A percentile compares a stretch with the other conserved stretches of the same genome.
These are phyloP conservation scores for Scheffersomyces parashehatae DNA, from an alignment of 1,139 yeast species.

Conservation along the genomic window DNA sequence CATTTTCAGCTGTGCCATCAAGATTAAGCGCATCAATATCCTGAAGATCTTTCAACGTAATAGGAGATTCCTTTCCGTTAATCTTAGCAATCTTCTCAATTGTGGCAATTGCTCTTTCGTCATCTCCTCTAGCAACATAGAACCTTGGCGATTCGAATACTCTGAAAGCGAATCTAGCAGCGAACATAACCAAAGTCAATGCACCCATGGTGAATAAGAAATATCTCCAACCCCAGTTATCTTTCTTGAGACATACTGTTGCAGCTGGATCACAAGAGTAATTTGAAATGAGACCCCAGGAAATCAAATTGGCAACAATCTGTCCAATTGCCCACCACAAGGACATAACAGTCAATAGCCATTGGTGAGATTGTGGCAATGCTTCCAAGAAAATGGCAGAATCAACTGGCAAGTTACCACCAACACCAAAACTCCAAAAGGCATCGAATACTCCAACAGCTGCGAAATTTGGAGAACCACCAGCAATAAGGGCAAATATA, in stretches of 20 bases:
- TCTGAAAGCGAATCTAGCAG: slow-evolving; percentile 34
- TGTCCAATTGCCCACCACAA: slow-evolving; percentile 49
- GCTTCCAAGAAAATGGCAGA: slow-evolving; percentile 47
- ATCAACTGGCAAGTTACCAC: slow-evolving; percentile 48
- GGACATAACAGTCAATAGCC: slow-evolving; percentile 46
- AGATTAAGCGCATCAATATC: slow-evolving; percentile 24
- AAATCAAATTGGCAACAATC: slow-evolving; percentile 36
- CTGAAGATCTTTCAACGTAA: slow-evolving; percentile 34
- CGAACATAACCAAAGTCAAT: slow-evolving; percentile 37
- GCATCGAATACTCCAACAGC: slow-evolving; percentile 40
- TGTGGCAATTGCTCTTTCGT: slow-evolving; percentile 35
- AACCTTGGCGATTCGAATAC: slow-evolving; percentile 44
- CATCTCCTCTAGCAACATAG: slow-evolving; percentile 40
- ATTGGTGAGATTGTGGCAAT: slow-evolving; percentile 37
- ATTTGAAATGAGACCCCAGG: slow-evolving; percentile 44
- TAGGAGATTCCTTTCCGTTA: slow-evolving; percentile 23
- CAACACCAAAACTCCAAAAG: slow-evolving; percentile 48
- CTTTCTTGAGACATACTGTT: slow-evolving; percentile 27
- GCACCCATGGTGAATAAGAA: slow-evolving; percentile 46
- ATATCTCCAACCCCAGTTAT: slow-evolving; percentile 48
- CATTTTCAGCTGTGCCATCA: slow-evolving; percentile 4
- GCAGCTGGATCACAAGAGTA: slow-evolving; percentile 31
- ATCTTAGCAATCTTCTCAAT: slow-evolving; percentile 37
- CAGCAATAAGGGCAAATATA: slow-evolving; percentile 37
- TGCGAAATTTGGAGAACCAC: slow-evolving; percentile 42